Evolutionary conservation across 768 basidiomycete genomes (phyloP).

Genomic region (Leccinum variicolor): DNA sequence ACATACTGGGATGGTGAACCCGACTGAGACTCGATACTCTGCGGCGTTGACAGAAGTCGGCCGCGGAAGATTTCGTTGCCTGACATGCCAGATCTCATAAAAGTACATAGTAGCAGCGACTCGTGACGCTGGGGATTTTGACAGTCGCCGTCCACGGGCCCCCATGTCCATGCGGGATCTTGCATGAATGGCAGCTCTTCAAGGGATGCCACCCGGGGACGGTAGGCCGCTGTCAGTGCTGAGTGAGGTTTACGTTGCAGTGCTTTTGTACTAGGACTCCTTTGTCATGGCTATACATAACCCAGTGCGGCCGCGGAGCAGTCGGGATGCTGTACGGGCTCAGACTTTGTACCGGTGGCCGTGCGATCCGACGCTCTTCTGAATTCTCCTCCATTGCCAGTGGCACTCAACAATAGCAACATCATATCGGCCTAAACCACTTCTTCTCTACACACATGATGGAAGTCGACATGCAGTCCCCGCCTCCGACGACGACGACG

Average conservation of each 20-base stretch:
- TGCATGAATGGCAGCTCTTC: neutral
- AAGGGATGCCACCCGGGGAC: neutral
- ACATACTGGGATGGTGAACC: neutral
- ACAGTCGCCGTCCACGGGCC: neutral
- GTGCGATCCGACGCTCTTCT: neutral
- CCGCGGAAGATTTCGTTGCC: neutral
- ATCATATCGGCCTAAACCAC: neutral
- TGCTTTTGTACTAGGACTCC: neutral
- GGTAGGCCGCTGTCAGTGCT: neutral
- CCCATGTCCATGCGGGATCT: neutral
- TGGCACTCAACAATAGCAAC: neutral
- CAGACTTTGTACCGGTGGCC: neutral
- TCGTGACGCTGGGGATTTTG: neutral
- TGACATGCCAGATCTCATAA: neutral
- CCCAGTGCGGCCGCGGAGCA: neutral
- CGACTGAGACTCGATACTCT: neutral
- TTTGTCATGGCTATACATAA: neutral
- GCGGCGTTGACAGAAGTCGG: neutral
- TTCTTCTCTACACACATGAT: constrained; percentile 32
- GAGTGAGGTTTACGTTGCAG: neutral
- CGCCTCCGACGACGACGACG: constrained; percentile 16
- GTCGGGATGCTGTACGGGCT: neutral
- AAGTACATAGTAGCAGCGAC: neutral
- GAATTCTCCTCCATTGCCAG: neutral
- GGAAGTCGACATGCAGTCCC: constrained; percentile 56